phyloP scores from a whole-genome alignment of 176 grass and related monocot genomes.

The Hyparrhenia diplandra region DNA sequence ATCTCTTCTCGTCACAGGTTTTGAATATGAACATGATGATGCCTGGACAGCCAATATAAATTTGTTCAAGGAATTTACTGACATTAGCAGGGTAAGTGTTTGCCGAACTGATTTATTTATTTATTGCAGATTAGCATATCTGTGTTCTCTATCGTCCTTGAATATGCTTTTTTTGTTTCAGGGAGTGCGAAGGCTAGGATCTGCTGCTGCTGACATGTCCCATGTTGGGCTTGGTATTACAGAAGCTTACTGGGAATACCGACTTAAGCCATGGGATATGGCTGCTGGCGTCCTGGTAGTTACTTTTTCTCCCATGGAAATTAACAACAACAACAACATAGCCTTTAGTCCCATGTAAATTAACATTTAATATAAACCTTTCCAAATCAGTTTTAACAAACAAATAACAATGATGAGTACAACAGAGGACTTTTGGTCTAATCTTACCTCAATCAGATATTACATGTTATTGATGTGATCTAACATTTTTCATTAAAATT shows the following conservation, averaged over 20 bases:
- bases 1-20: too few relatives aligned
- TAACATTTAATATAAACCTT: neutral
- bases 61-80: too few relatives aligned
- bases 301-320: neutral
- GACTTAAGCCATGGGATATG: constrained; percentile 97
- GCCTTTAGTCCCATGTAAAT: too few relatives aligned
- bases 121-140: too few relatives aligned
- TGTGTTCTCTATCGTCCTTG: too few relatives aligned
- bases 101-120: too few relatives aligned
- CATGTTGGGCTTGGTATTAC: constrained; percentile 42
- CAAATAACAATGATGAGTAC: constrained; percentile 2
- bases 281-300: constrained; percentile 92
- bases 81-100: too few relatives aligned
- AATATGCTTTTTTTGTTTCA: too few relatives aligned
- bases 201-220: neutral
- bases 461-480: neutral
- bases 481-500: neutral
- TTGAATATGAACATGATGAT: too few relatives aligned
- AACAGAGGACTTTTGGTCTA: neutral
- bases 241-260: constrained; percentile 93
- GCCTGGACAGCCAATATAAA: too few relatives aligned
- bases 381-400: neutral
- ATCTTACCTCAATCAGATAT: constrained; percentile 7
- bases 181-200: constrained; percentile 59
- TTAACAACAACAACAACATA: too few relatives aligned